phyloP scores from a whole-genome alignment of 306 rosid species.

The Astragalus membranaceus region DNA sequence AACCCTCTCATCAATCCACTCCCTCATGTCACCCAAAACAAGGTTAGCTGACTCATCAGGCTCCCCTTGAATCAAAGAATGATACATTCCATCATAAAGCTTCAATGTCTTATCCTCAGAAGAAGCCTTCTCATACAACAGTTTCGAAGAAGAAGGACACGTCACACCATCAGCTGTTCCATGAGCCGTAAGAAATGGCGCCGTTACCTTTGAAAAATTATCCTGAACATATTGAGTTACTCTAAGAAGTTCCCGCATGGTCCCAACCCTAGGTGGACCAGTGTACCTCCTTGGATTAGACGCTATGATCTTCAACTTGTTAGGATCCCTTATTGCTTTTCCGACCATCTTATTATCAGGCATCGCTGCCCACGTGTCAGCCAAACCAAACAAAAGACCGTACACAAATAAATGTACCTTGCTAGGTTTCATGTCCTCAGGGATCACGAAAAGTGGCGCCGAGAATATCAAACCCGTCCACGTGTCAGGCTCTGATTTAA shows the following conservation, averaged over 20 bases:
- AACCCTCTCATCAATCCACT: conserved; percentile 78
- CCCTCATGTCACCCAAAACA: conserved; percentile 75
- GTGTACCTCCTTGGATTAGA: conserved; percentile 84
- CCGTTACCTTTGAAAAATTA: conserved; percentile 54
- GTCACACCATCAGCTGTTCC: conserved; percentile 84
- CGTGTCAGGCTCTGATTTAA: conserved; percentile 60
- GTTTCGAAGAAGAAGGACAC: conserved; percentile 73
- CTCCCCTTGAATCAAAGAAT: conserved; percentile 88
- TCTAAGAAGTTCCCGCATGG: conserved; percentile 85
- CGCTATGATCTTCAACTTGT: conserved; percentile 71
- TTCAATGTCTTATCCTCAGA: conserved; percentile 77
- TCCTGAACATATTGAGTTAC: conserved; percentile 82
- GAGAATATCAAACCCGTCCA: conserved; percentile 93
- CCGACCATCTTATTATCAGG: conserved; percentile 96
- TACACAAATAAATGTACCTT: conserved; percentile 44
- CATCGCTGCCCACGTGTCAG: conserved; percentile 95
- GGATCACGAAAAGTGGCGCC: conserved; percentile 86
- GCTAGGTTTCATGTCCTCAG: conserved; percentile 92
- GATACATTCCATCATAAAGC: conserved; percentile 93
- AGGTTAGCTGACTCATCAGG: conserved; percentile 62
- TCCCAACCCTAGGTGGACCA: conserved; percentile 88
- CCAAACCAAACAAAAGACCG: conserved; percentile 75
- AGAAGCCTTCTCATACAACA: conserved; percentile 68
- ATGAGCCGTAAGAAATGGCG: conserved; percentile 78
- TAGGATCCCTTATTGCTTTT: conserved; percentile 76